phyloP scores from a whole-genome alignment of 2,329 filamentous ascomycete genomes.

The Beauveria medogensis region DNA sequence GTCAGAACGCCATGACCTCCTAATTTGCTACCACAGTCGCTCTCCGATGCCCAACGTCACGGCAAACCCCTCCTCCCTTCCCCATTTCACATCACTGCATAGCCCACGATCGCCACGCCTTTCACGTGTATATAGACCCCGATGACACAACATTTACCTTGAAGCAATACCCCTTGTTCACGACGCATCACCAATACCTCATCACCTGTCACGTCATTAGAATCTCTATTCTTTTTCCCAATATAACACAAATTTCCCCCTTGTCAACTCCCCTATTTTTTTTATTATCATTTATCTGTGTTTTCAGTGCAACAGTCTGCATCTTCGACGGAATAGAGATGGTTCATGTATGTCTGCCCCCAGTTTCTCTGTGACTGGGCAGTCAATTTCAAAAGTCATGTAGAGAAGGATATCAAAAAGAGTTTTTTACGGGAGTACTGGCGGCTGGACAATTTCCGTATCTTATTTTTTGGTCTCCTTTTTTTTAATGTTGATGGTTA shows the following conservation, averaged over 20 bases:
- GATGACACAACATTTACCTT: slow-evolving; percentile 28
- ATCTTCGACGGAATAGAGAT: slow-evolving; percentile 29
- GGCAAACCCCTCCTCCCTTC: slow-evolving; percentile 6
- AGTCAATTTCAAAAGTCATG: slow-evolving; percentile 30
- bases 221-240: slow-evolving; percentile 6
- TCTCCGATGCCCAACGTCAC: not conserved
- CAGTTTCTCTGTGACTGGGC: slow-evolving; percentile 17
- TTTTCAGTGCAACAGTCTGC: slow-evolving; percentile 8
- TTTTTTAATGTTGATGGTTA: slow-evolving; percentile 9
- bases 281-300: slow-evolving; percentile 1
- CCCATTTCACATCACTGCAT: slow-evolving; percentile 12
- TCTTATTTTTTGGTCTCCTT: slow-evolving; percentile 14
- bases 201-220: slow-evolving; percentile 15
- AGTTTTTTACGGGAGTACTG: slow-evolving; percentile 26
- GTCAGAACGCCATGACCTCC: slow-evolving; percentile 40
- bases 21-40: slow-evolving; percentile 16
- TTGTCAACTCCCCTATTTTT: not conserved
- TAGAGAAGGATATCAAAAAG: slow-evolving; percentile 24
- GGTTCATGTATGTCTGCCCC: slow-evolving; percentile 29
- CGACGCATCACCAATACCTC: slow-evolving; percentile 24
- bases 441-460: slow-evolving; percentile 20
- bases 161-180: slow-evolving; percentile 27
- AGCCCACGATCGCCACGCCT: slow-evolving; percentile 29
- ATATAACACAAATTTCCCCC: slow-evolving; percentile 1
- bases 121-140: slow-evolving; percentile 32